Conservation (phyloP, 768 basidiomycete species). For the Tricholoma flavovirens region DNA sequence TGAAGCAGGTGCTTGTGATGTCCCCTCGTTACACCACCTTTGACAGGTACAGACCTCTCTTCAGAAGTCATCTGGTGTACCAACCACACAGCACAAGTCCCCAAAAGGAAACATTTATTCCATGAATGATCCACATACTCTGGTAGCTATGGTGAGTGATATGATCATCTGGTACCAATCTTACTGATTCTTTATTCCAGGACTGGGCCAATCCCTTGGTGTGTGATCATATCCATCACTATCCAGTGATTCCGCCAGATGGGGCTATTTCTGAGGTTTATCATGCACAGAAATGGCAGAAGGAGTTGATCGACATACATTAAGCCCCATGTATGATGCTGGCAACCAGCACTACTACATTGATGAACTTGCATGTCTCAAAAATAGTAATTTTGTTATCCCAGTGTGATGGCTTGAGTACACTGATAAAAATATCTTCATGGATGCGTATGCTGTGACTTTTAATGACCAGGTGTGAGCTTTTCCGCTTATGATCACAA, state of each 20-base stretch:
- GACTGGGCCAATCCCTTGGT: constrained; percentile 28
- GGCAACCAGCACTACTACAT: constrained; percentile 18
- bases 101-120: too few relatives aligned
- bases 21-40: constrained; percentile 23
- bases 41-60: constrained; percentile 18
- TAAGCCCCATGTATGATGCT: constrained; percentile 24
- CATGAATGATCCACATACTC: not conserved
- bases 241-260: constrained; percentile 21
- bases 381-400: constrained; percentile 13
- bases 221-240: constrained; percentile 19
- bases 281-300: constrained; percentile 23
- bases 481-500: too few relatives aligned
- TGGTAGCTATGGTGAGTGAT: too few relatives aligned
- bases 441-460: not conserved
- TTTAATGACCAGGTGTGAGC: not conserved
- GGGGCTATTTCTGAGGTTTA: too few relatives aligned
- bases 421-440: constrained; percentile 1
- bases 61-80: constrained; percentile 8
- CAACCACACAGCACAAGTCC: too few relatives aligned
- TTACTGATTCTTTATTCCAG: constrained; percentile 10
- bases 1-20: too few relatives aligned
- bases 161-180: too few relatives aligned
- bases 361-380: constrained; percentile 16
- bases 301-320: constrained; percentile 15
- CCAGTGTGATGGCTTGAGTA: constrained; percentile 22